Percentiles rank a stretch among this genome's conserved stretches.
Evolutionary conservation across 2,329 filamentous ascomycete species (phyloP).

Genomic region (Arthrobotrys entomopaga): DNA sequence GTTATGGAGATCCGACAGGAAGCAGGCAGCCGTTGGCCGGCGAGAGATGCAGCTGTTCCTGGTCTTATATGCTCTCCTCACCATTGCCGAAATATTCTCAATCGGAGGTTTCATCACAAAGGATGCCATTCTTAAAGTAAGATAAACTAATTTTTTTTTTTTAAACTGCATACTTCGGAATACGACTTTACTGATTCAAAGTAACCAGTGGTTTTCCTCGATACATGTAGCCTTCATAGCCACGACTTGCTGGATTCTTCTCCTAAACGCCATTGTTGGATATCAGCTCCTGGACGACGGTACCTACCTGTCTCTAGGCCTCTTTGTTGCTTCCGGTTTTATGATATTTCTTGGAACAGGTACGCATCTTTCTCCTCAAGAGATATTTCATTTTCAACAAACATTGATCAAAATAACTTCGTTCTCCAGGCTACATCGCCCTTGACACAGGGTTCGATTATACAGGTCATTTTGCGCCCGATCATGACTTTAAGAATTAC

Average conservation of each 20-base stretch:
- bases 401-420: neutral
- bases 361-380: slow-evolving; percentile 16
- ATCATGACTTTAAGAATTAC: slow-evolving; percentile 73
- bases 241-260: slow-evolving; percentile 86
- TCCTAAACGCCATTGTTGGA: slow-evolving; percentile 90
- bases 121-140: slow-evolving; percentile 74
- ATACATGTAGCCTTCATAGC: slow-evolving; percentile 90
- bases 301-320: slow-evolving; percentile 80
- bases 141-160: neutral
- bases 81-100: slow-evolving; percentile 96
- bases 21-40: slow-evolving; percentile 91
- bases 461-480: slow-evolving; percentile 78
- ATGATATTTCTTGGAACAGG: slow-evolving; percentile 84
- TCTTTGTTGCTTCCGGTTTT: slow-evolving; percentile 76
- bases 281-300: slow-evolving; percentile 95
- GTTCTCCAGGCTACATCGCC: slow-evolving; percentile 77
- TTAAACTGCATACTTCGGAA: neutral
- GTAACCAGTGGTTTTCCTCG: slow-evolving; percentile 74
- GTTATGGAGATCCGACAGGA: slow-evolving; percentile 82
- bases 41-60: slow-evolving; percentile 98
- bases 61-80: slow-evolving; percentile 82
- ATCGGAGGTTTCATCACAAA: slow-evolving; percentile 78
- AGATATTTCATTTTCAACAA: neutral
- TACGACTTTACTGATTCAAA: slow-evolving; percentile 16
- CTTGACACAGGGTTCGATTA: slow-evolving; percentile 90